Conservation (phyloP, 768 basidiomycete genomes). For the Macrolepiota dolichaula region DNA sequence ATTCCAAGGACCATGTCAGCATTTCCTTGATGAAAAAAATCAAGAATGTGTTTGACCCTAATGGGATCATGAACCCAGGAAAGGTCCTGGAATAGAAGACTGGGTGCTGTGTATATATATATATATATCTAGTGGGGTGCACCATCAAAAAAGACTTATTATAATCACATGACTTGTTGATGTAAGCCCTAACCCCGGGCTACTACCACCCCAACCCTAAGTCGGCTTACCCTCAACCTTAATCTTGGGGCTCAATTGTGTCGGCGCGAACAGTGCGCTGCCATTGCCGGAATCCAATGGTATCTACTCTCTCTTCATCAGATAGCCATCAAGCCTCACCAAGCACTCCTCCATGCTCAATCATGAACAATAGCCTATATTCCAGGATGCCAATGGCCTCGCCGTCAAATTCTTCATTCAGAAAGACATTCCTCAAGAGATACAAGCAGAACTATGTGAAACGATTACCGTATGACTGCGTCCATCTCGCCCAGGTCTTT, state of each 20-base stretch:
- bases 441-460: slow-evolving; percentile 70
- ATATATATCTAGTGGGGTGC: too few relatives aligned
- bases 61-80: slow-evolving; percentile 90
- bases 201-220: slow-evolving; percentile 30
- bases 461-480: slow-evolving; percentile 56
- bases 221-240: slow-evolving; percentile 44
- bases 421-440: slow-evolving; percentile 66
- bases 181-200: slow-evolving; percentile 36
- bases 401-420: slow-evolving; percentile 84
- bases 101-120: background rate
- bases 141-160: too few relatives aligned
- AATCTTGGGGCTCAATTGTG: slow-evolving; percentile 36
- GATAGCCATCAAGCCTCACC: background rate
- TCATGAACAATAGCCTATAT: slow-evolving; percentile 50
- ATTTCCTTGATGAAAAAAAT: slow-evolving; percentile 90
- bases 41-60: slow-evolving; percentile 85
- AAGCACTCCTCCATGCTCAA: background rate
- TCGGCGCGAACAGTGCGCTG: background rate
- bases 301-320: slow-evolving; percentile 8
- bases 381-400: slow-evolving; percentile 64
- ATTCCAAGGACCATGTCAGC: slow-evolving; percentile 78
- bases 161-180: slow-evolving; percentile 16
- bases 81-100: slow-evolving; percentile 57
- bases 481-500: background rate
- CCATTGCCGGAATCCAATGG: slow-evolving; percentile 14